These are phyloP conservation scores for Eimeria necatrix DNA, from an alignment of 169 alveolate genomes.

Conservation along the genomic window DNA sequence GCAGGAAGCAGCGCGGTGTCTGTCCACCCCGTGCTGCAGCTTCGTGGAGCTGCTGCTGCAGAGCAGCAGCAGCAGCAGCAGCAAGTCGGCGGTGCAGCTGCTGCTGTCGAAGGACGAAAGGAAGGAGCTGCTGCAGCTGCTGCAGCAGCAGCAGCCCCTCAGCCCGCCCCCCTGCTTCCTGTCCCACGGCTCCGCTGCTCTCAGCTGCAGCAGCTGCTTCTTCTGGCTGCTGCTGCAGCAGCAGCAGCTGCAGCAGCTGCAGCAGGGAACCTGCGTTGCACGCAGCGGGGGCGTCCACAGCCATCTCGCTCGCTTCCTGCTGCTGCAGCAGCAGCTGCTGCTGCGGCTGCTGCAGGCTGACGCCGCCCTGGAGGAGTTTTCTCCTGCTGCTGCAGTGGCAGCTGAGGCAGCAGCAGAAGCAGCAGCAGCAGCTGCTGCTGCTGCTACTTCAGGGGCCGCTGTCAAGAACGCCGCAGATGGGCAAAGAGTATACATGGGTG, in stretches of 20 bases:
- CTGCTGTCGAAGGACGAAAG: constrained; percentile 41
- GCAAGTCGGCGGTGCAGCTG: constrained; percentile 35
- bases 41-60: constrained; percentile 17
- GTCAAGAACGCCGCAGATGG: neutral
- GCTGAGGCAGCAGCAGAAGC: constrained; percentile 1
- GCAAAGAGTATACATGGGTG: neutral
- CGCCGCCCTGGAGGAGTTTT: neutral
- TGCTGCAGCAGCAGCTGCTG: constrained; percentile 70
- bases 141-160: constrained; percentile 21
- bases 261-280: constrained; percentile 28
- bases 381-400: neutral
- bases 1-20: constrained; percentile 2
- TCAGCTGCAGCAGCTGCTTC: constrained; percentile 72
- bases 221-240: constrained; percentile 70
- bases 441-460: neutral
- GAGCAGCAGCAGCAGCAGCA: constrained; percentile 54
- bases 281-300: constrained; percentile 41
- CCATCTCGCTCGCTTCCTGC: neutral
- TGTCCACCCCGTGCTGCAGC: constrained; percentile 7
- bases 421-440: constrained; percentile 29
- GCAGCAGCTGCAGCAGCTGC: constrained; percentile 67
- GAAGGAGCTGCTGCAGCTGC: constrained; percentile 39
- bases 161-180: constrained; percentile 40
- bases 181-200: constrained; percentile 47
- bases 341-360: constrained; percentile 57